Conservation (phyloP, 768 basidiomycete species). For the Panaeolus cyanescens region DNA sequence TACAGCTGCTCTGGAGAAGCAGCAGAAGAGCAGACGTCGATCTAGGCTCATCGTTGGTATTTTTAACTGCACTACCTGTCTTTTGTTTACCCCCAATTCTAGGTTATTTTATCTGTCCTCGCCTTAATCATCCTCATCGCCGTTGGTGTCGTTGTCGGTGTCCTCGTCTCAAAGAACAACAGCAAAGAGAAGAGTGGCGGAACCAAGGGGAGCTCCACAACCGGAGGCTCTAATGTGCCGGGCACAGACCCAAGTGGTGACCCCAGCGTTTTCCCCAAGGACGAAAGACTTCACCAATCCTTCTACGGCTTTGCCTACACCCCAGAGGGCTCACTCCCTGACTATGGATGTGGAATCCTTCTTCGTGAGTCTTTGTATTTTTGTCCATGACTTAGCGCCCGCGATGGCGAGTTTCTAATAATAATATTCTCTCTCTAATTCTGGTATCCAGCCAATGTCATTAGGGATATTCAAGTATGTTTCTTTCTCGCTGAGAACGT, state of each 20-base stretch:
- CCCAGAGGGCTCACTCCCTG: slow-evolving; percentile 63
- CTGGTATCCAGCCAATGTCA: slow-evolving; percentile 51
- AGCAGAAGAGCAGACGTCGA: slow-evolving; percentile 31
- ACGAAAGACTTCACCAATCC: slow-evolving; percentile 62
- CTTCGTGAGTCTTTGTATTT: slow-evolving; percentile 32
- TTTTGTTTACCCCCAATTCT: not conserved
- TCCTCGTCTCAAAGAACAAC: slow-evolving; percentile 60
- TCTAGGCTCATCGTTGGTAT: slow-evolving; percentile 61
- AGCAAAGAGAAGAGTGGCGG: slow-evolving; percentile 22
- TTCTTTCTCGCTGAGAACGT: not conserved
- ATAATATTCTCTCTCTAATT: not conserved
- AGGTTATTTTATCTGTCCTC: slow-evolving; percentile 57
- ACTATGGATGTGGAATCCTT: slow-evolving; percentile 64
- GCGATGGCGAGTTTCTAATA: not conserved
- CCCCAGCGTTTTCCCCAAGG: slow-evolving; percentile 72
- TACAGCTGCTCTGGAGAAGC: slow-evolving; percentile 30
- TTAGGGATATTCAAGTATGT: slow-evolving; percentile 69
- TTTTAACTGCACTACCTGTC: slow-evolving; percentile 1
- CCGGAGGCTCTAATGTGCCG: slow-evolving; percentile 1
- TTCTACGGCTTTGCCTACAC: slow-evolving; percentile 92
- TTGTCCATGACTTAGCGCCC: not conserved
- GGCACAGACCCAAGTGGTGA: slow-evolving; percentile 33
- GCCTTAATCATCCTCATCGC: slow-evolving; percentile 52
- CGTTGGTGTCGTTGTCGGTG: slow-evolving; percentile 65
- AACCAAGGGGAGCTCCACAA: slow-evolving; percentile 3